Evolutionary conservation across 2,329 filamentous ascomycete genomes (phyloP).

Genomic region (Trichoderma koningii): DNA sequence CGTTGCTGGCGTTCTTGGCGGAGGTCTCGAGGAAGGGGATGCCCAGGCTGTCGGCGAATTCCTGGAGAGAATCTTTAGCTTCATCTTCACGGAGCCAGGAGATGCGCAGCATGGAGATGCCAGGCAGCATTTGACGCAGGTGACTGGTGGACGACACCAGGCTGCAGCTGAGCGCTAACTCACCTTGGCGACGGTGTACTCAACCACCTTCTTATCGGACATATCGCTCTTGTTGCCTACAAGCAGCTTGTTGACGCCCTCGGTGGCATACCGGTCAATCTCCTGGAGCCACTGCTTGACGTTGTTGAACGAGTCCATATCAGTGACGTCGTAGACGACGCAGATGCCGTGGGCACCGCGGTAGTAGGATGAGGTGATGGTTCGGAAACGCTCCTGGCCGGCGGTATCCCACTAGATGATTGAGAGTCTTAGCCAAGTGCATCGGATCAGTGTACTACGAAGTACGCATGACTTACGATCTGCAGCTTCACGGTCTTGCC

Average conservation of each 20-base stretch:
- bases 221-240: slow-evolving; percentile 99
- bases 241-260: slow-evolving; percentile 98
- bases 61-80: slow-evolving; percentile 55
- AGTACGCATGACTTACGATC: slow-evolving; percentile 68
- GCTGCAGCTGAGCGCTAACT: slow-evolving; percentile 33
- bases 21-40: slow-evolving; percentile 99
- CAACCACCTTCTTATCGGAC: slow-evolving; percentile 99
- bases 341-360: slow-evolving; percentile 98
- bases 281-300: slow-evolving; percentile 99
- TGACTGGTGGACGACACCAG: slow-evolving; percentile 11
- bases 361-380: slow-evolving; percentile 99
- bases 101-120: slow-evolving; percentile 17
- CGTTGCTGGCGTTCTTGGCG: slow-evolving; percentile 98
- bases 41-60: slow-evolving; percentile 97
- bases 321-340: slow-evolving; percentile 99
- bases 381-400: slow-evolving; percentile 98
- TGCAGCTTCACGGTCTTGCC: slow-evolving; percentile 99
- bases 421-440: slow-evolving; percentile 3
- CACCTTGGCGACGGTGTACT: slow-evolving; percentile 99
- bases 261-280: slow-evolving; percentile 98
- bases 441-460: not conserved
- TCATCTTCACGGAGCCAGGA: not conserved
- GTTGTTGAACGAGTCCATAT: slow-evolving; percentile 99
- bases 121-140: not conserved
- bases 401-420: slow-evolving; percentile 89